These are phyloP conservation scores for Mucor indicus DNA, from an alignment of 371 early-diverging fungal species.

Conservation along the genomic window DNA sequence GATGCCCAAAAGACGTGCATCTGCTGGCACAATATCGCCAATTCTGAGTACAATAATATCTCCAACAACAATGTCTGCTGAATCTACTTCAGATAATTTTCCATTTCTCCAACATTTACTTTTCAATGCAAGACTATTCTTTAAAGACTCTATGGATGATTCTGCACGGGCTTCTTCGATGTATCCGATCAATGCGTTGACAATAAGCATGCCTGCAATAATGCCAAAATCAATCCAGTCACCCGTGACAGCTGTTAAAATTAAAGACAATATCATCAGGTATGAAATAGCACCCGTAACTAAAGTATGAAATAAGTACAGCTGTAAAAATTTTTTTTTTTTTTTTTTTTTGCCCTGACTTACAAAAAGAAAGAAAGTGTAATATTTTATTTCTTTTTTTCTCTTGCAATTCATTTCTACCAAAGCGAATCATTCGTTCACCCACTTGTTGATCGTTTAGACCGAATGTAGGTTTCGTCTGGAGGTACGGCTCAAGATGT, in stretches of 20 bases:
- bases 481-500: conserved; percentile 67
- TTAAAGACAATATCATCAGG: conserved; percentile 77
- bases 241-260: conserved; percentile 70
- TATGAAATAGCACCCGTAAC: conserved; percentile 88
- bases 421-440: conserved; percentile 59
- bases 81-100: conserved; percentile 71
- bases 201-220: conserved; percentile 73
- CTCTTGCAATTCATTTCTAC: conserved; percentile 73
- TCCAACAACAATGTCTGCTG: conserved; percentile 77
- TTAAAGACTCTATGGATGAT: conserved; percentile 81
- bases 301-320: conserved; percentile 69
- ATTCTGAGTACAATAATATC: conserved; percentile 86
- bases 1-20: conserved; percentile 79
- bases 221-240: conserved; percentile 90
- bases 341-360: conserved; percentile 75
- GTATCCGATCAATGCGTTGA: conserved; percentile 90
- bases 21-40: conserved; percentile 95
- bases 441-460: conserved; percentile 53
- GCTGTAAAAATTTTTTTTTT: conserved; percentile 79
- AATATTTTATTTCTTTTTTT: conserved; percentile 77
- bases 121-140: conserved; percentile 84
- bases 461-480: conserved; percentile 65
- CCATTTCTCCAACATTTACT: conserved; percentile 78
- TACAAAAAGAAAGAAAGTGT: conserved; percentile 82
- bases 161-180: conserved; percentile 89